Conservation (phyloP, 768 basidiomycete species). For the Jaapia argillacea region DNA sequence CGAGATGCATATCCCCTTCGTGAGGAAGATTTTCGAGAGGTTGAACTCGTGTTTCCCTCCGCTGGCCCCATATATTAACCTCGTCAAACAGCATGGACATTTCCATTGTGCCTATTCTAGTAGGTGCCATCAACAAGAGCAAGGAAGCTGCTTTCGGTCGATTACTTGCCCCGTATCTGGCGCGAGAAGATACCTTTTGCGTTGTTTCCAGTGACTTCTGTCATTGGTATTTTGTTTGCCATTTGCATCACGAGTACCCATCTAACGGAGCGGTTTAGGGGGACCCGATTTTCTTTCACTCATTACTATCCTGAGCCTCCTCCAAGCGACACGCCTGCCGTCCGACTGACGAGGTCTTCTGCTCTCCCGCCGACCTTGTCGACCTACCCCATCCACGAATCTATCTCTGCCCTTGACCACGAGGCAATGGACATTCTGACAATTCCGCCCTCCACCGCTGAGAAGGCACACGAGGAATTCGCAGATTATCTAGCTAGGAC, state of each 20-base stretch:
- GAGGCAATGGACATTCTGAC: conserved; percentile 74
- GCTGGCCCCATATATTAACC: not conserved
- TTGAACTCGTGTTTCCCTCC: conserved; percentile 20
- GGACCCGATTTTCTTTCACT: conserved; percentile 78
- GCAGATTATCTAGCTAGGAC: conserved; percentile 59
- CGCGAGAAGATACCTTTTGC: conserved; percentile 70
- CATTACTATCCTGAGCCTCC: conserved; percentile 69
- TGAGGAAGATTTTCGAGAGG: conserved; percentile 80
- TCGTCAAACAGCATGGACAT: conserved; percentile 50
- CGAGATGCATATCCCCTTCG: conserved; percentile 95
- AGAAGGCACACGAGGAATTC: conserved; percentile 51
- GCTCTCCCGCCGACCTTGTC: conserved; percentile 25
- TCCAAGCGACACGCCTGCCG: conserved; percentile 32
- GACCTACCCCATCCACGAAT: conserved; percentile 65
- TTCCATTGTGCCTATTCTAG: conserved; percentile 79
- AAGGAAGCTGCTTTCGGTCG: conserved; percentile 56
- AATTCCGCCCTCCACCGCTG: conserved; percentile 40
- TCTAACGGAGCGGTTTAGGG: conserved; percentile 36
- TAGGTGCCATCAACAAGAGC: conserved; percentile 61
- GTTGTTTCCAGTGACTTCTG: conserved; percentile 96
- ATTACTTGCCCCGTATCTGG: conserved; percentile 74
- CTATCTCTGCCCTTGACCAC: conserved; percentile 77
- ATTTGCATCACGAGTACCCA: not conserved
- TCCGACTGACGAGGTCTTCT: conserved; percentile 38
- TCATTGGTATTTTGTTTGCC: conserved; percentile 51